Evolutionary conservation across 2,329 filamentous ascomycete species (phyloP).

Genomic region (Ophiostoma triangulosporum): DNA sequence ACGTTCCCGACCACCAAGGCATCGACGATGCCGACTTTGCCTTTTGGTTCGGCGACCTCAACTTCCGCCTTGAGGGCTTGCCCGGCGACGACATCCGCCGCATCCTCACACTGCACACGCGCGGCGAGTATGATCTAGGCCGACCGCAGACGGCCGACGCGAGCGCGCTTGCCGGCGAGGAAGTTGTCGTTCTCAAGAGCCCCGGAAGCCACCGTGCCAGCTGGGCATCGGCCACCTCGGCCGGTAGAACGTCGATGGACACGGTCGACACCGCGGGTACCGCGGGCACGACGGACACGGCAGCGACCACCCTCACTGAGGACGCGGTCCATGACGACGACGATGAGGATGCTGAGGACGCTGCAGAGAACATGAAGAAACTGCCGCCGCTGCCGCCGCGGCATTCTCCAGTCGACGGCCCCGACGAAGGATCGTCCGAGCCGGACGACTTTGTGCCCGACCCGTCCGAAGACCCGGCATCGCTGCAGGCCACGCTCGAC

Average conservation of each 20-base stretch:
- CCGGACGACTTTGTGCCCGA: conserved; percentile 55
- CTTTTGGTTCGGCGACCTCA: conserved; percentile 94
- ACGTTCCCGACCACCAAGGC: conserved; percentile 32
- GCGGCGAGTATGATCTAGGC: conserved; percentile 57
- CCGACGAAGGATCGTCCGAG: conserved; percentile 31
- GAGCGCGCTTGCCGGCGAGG: conserved; percentile 29
- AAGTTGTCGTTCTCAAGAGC: conserved; percentile 34
- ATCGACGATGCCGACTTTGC: conserved; percentile 87
- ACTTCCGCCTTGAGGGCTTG: conserved; percentile 80
- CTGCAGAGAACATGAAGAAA: conserved; percentile 19
- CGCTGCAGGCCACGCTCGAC: conserved; percentile 74
- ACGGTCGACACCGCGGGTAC: conserved; percentile 11
- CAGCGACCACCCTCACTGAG: conserved; percentile 19
- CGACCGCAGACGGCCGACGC: conserved; percentile 18
- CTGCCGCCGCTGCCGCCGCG: conserved; percentile 14
- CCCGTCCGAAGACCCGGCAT: conserved; percentile 64
- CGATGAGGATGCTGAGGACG: not conserved
- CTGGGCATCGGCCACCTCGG: conserved; percentile 15
- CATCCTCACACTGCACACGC: conserved; percentile 68
- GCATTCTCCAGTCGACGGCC: not conserved
- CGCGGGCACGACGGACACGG: conserved; percentile 15
- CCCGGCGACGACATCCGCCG: conserved; percentile 82
- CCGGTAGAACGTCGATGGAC: conserved; percentile 6
- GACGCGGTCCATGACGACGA: conserved; percentile 12
- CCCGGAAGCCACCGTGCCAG: conserved; percentile 17